Evolutionary conservation across 176 grass and related monocot genomes (phyloP).

Genomic region (Tillandsia leiboldiana): DNA sequence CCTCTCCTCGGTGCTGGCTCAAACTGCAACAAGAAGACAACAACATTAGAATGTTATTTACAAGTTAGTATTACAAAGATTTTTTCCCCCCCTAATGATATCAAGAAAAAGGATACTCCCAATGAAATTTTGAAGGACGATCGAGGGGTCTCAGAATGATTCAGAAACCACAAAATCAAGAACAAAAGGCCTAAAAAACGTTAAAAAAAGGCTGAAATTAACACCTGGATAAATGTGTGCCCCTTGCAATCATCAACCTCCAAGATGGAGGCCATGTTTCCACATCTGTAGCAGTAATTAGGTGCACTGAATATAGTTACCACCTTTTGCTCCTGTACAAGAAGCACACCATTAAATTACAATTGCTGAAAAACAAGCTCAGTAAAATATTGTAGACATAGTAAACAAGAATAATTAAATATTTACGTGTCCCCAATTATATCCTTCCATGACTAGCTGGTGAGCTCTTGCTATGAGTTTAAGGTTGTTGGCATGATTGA

Average conservation of each 20-base stretch:
- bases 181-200: neutral
- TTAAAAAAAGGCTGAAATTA: conserved; percentile 1
- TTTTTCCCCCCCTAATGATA: too few relatives aligned
- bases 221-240: conserved; percentile 66
- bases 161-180: neutral
- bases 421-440: conserved; percentile 65
- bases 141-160: neutral
- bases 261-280: conserved; percentile 71
- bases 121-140: too few relatives aligned
- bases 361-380: neutral
- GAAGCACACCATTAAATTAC: neutral
- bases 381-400: neutral
- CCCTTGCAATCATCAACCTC: conserved; percentile 68
- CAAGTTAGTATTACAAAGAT: too few relatives aligned
- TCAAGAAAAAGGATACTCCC: too few relatives aligned
- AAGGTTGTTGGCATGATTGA: conserved; percentile 65
- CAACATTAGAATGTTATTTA: neutral
- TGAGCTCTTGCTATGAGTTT: conserved; percentile 65
- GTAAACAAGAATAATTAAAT: conserved; percentile 2
- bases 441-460: conserved; percentile 68
- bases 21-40: conserved; percentile 16
- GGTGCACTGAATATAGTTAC: conserved; percentile 68
- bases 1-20: conserved; percentile 46
- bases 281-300: conserved; percentile 64
- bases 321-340: conserved; percentile 53